Conservation (phyloP, 2,329 filamentous ascomycete genomes). For the Aotearoamyces nothofagi region DNA sequence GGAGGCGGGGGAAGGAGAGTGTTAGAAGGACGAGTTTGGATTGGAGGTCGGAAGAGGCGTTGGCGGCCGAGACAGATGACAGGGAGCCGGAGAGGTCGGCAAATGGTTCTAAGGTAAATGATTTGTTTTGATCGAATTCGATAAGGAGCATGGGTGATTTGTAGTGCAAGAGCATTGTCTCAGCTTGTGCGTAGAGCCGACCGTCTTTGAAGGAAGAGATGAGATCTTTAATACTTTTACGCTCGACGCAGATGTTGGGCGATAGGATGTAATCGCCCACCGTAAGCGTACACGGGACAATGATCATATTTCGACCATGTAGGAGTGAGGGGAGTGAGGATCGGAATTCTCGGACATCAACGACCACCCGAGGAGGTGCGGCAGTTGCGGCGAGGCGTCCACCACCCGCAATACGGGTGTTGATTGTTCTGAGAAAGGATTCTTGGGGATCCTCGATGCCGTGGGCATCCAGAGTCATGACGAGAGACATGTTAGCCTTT, state of each 20-base stretch:
- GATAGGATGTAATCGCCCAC: constrained; percentile 94
- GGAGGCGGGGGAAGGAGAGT: constrained; percentile 75
- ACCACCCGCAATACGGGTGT: constrained; percentile 90
- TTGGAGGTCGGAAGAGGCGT: constrained; percentile 62
- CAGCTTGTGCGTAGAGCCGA: constrained; percentile 78
- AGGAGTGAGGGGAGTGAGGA: constrained; percentile 83
- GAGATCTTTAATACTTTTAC: constrained; percentile 83
- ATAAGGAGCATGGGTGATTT: constrained; percentile 81
- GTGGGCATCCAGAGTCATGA: constrained; percentile 58
- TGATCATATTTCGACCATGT: constrained; percentile 74
- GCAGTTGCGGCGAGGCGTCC: constrained; percentile 73
- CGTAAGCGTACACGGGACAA: constrained; percentile 90
- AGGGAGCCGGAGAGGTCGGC: constrained; percentile 50
- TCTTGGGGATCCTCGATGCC: constrained; percentile 72
- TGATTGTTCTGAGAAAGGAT: constrained; percentile 83
- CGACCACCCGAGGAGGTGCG: constrained; percentile 77
- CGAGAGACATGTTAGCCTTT: constrained; percentile 82
- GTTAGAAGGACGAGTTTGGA: constrained; percentile 85
- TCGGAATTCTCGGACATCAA: constrained; percentile 92
- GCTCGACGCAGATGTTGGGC: constrained; percentile 82
- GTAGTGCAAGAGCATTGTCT: constrained; percentile 92
- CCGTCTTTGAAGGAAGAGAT: constrained; percentile 88
- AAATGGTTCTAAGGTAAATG: constrained; percentile 81
- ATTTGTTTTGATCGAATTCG: constrained; percentile 95
- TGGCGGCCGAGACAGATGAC: constrained; percentile 43